Conservation (phyloP, 2,329 filamentous ascomycete species). For the Talaromyces pinophilus region DNA sequence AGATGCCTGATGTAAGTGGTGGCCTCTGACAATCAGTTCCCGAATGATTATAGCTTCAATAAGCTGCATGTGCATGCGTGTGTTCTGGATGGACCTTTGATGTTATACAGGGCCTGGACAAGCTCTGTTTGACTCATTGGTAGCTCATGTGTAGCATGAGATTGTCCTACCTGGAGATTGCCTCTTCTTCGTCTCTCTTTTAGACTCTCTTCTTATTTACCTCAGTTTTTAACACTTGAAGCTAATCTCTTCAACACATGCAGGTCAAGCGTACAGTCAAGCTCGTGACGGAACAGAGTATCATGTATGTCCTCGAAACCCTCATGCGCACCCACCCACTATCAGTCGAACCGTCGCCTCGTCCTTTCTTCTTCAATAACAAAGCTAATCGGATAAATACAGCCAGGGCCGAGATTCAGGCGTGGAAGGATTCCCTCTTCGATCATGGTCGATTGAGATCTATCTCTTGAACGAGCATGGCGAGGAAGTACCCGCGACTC, state of each 20-base stretch:
- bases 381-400: slow-evolving; percentile 10
- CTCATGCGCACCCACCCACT: neutral
- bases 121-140: slow-evolving; percentile 1
- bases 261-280: slow-evolving; percentile 83
- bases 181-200: neutral
- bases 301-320: slow-evolving; percentile 66
- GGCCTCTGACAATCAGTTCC: neutral
- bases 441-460: slow-evolving; percentile 86
- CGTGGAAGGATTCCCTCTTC: slow-evolving; percentile 86
- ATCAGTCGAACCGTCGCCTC: slow-evolving; percentile 1
- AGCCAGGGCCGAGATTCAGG: slow-evolving; percentile 75
- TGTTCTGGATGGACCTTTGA: neutral
- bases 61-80: slow-evolving; percentile 3
- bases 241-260: slow-evolving; percentile 14
- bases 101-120: slow-evolving; percentile 1
- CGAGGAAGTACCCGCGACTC: slow-evolving; percentile 75
- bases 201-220: neutral
- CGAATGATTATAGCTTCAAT: neutral
- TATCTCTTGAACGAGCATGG: slow-evolving; percentile 82
- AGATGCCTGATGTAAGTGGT: slow-evolving; percentile 49
- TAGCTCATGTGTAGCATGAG: neutral
- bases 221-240: neutral
- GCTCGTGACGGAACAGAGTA: slow-evolving; percentile 86
- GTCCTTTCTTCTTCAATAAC: neutral
- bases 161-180: neutral